Percentiles rank a stretch among this genome's conserved stretches.
phyloP scores from a whole-genome alignment of 2,329 filamentous ascomycete genomes.

The Trichocomaceae sp. region DNA sequence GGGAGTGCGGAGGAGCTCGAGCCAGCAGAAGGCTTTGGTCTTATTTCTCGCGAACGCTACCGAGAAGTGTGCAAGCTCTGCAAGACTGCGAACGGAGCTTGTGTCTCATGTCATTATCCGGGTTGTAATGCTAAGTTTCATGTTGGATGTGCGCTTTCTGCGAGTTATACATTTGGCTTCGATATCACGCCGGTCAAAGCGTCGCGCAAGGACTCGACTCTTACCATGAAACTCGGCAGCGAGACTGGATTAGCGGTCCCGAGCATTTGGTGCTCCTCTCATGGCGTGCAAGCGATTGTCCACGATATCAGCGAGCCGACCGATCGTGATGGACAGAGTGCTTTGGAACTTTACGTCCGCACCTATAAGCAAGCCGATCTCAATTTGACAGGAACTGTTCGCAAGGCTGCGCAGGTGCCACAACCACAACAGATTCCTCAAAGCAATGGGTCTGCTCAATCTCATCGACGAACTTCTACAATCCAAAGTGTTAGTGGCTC shows the following conservation, averaged over 20 bases:
- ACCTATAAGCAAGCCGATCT: constrained; percentile 94
- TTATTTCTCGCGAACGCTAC: constrained; percentile 66
- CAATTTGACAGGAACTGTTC: constrained; percentile 80
- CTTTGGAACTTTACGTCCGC: constrained; percentile 77
- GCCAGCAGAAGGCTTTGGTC: constrained; percentile 82
- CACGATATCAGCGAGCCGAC: constrained; percentile 74
- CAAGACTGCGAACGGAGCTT: constrained; percentile 67
- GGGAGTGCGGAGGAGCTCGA: constrained; percentile 75
- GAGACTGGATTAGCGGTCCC: constrained; percentile 82
- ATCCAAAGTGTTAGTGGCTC: constrained; percentile 33
- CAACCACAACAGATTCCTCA: constrained; percentile 33
- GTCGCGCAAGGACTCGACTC: constrained; percentile 73
- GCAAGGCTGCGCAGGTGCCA: constrained; percentile 69
- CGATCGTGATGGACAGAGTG: constrained; percentile 65
- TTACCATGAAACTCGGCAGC: constrained; percentile 70
- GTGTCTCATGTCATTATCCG: constrained; percentile 66
- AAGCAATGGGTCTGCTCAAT: constrained; percentile 21
- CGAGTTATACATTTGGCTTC: constrained; percentile 78
- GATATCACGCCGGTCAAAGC: constrained; percentile 86
- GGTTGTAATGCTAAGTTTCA: constrained; percentile 58
- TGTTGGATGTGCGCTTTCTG: constrained; percentile 81
- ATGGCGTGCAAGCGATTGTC: constrained; percentile 65
- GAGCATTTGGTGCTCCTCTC: constrained; percentile 85
- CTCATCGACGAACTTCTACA: constrained; percentile 53
- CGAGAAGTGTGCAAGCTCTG: constrained; percentile 78